Percentiles rank a stretch among this genome's conserved stretches.
These are phyloP conservation scores for Acacia melanoxylon DNA, from an alignment of 306 rosid genomes.

Conservation along the genomic window DNA sequence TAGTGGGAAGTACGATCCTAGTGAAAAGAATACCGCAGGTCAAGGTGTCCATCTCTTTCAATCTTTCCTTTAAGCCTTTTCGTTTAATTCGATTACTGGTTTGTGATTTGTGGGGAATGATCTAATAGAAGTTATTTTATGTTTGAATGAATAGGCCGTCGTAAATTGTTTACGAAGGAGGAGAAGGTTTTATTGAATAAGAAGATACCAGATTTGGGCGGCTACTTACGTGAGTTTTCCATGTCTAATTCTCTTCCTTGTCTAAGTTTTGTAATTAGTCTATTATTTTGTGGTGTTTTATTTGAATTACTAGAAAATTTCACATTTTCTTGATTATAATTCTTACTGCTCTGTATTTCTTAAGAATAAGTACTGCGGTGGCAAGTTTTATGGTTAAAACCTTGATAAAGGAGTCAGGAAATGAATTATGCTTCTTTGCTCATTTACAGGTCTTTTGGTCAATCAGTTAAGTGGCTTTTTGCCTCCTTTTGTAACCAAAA, in stretches of 20 bases:
- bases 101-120: no score
- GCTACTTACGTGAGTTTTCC: constrained; percentile 69
- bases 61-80: no score
- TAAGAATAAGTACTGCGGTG: not conserved
- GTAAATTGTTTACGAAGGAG: constrained; percentile 72
- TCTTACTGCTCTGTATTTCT: not conserved
- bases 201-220: constrained; percentile 63
- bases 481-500: not conserved
- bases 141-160: constrained; percentile 53
- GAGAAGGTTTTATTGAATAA: constrained; percentile 66
- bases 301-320: constrained; percentile 21
- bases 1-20: no score
- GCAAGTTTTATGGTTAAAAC: not conserved
- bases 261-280: not conserved
- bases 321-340: not conserved
- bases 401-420: not conserved
- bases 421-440: constrained; percentile 15
- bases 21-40: no score
- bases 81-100: no score
- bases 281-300: constrained; percentile 21
- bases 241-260: not conserved
- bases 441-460: constrained; percentile 17
- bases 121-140: no score
- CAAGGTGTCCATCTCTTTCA: no score
- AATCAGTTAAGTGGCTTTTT: constrained; percentile 2